Base-by-base conservation (phyloP, 2,329 filamentous ascomycete genomes). In the Biscogniauxia sp. region DNA sequence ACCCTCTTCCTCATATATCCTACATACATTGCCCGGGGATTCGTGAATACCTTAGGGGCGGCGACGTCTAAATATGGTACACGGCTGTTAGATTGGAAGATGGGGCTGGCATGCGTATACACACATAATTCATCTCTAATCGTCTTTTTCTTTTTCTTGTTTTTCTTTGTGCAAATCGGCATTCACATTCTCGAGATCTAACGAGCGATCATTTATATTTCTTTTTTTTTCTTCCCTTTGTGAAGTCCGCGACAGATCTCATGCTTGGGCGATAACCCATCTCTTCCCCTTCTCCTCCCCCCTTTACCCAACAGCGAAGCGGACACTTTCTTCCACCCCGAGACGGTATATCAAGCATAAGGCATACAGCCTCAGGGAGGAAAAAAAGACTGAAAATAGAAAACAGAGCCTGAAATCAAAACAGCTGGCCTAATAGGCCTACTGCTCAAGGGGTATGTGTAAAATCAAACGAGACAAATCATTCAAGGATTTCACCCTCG, bases 301-400 rank as follows among this genome's bases (percentile, higher is more conserved):
- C 37, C 37, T 45, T n/a, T 45, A 45, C 17, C 37, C 37, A 45
- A 45, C 37, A 45, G 55, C 45, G 61, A 60, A 57, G 37, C 28
- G 11, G 28, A 4, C 11, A 32, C 28, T 13, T 13, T 32, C 28
- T 32, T 32, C 11, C 28, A 32, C 28, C 28, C 37, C 37, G 4
- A 15, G 37, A 45, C 37, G 63, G 65, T 65, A 59, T 67, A 64
- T 61, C 64, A 57, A 32, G 62, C 64, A 57, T 57, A 60, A 59
- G 57, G 53, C 56, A 52, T 66, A 64, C 62, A 62, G 61, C 65
- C 59, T 59, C 54, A 28, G 59, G 28, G 28, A 32, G 28, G 9
- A 28, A 32, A 32, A 32, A 32, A 32, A 32, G 28, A 4, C 28
- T 9, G 7, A 8, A 32, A 32, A 7, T 32, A 32, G 11, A 32